A percentile compares a stretch with the other conserved stretches of the same genome.
These are phyloP conservation scores for Zymoseptoria crescenta DNA, from an alignment of 2,329 filamentous ascomycete genomes.

Conservation along the genomic window DNA sequence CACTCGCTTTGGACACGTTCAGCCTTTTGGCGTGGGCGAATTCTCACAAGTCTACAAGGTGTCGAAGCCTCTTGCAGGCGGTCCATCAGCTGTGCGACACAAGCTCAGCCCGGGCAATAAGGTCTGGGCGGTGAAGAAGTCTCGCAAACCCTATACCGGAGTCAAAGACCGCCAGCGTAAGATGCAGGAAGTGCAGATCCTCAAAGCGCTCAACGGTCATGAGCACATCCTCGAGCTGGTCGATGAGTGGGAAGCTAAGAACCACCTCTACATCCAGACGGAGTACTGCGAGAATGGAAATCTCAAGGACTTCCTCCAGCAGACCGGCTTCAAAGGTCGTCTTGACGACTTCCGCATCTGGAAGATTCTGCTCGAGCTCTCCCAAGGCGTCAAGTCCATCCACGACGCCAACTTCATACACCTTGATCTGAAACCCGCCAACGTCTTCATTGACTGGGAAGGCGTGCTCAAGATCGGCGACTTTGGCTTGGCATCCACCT, in stretches of 20 bases:
- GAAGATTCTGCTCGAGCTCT: constrained; percentile 86
- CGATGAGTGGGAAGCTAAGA: constrained; percentile 79
- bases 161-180: constrained; percentile 73
- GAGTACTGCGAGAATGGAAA: constrained; percentile 95
- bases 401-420: constrained; percentile 83
- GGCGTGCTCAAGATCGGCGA: constrained; percentile 78
- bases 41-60: constrained; percentile 91
- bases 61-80: constrained; percentile 37
- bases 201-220: constrained; percentile 67
- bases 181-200: constrained; percentile 71
- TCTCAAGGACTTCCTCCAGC: constrained; percentile 74
- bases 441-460: constrained; percentile 73
- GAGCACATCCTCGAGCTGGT: constrained; percentile 81
- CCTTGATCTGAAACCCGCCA: constrained; percentile 77
- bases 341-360: constrained; percentile 97
- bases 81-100: constrained; percentile 22
- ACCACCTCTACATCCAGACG: constrained; percentile 90
- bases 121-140: constrained; percentile 91
- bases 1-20: constrained; percentile 71
- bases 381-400: constrained; percentile 77
- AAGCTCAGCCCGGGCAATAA: constrained; percentile 23
- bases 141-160: constrained; percentile 70
- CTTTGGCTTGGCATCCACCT: constrained; percentile 72
- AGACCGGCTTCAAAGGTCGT: constrained; percentile 72
- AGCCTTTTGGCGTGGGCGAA: constrained; percentile 75